These are phyloP conservation scores for Eleusine indica DNA, from an alignment of 176 grass and related monocot genomes.

Conservation along the genomic window DNA sequence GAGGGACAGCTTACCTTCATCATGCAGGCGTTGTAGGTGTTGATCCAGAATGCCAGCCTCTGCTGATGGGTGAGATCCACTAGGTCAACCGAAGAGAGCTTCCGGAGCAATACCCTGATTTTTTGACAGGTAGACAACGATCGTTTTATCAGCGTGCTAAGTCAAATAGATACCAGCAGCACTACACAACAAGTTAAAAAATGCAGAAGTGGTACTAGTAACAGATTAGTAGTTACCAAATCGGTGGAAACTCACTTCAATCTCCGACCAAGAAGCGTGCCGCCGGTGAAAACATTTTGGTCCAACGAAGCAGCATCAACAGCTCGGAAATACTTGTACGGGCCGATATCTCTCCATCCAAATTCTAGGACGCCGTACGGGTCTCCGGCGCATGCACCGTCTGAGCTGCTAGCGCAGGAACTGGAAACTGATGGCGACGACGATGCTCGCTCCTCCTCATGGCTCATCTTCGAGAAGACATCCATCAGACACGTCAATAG, in stretches of 20 bases:
- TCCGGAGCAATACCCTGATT: slow-evolving; percentile 59
- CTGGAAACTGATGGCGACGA: slow-evolving; percentile 57
- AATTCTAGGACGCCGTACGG: slow-evolving; percentile 66
- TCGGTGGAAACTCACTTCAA: slow-evolving; percentile 72
- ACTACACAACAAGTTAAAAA: not conserved
- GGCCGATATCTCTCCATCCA: slow-evolving; percentile 59
- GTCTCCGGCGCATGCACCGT: slow-evolving; percentile 39
- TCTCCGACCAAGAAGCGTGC: slow-evolving; percentile 43
- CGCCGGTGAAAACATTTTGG: slow-evolving; percentile 19
- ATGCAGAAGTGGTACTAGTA: not conserved
- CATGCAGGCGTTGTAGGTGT: slow-evolving; percentile 87
- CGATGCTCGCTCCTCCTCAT: slow-evolving; percentile 39
- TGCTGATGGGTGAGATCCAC: slow-evolving; percentile 65
- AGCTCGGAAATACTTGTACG: slow-evolving; percentile 57
- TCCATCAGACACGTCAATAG: slow-evolving; percentile 65
- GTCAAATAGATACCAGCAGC: slow-evolving; percentile 31
- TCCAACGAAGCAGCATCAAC: slow-evolving; percentile 49
- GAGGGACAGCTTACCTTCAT: slow-evolving; percentile 77
- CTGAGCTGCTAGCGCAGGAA: slow-evolving; percentile 46
- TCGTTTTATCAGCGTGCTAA: slow-evolving; percentile 11
- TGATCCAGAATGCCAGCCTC: slow-evolving; percentile 87
- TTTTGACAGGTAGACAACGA: slow-evolving; percentile 23
- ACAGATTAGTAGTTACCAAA: slow-evolving; percentile 22
- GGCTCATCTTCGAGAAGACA: slow-evolving; percentile 68
- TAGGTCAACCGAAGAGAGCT: slow-evolving; percentile 61